phyloP scores from a whole-genome alignment of 1,284 basidiomycete genomes.

The Malassezia globosa region DNA sequence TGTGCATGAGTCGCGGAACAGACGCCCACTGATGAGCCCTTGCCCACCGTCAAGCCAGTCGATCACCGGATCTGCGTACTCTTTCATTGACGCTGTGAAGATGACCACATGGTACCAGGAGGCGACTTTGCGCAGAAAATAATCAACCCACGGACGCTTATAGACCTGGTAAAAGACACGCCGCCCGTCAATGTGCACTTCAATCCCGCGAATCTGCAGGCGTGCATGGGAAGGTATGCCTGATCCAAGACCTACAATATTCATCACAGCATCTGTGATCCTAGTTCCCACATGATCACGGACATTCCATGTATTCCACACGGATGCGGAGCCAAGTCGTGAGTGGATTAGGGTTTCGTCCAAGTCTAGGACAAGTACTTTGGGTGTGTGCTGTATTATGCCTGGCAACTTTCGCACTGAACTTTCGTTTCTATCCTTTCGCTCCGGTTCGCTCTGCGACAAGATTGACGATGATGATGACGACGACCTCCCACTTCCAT shows the following conservation, averaged over 20 bases:
- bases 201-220: constrained; percentile 67
- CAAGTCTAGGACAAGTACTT: constrained; percentile 60
- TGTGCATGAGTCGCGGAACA: constrained; percentile 92
- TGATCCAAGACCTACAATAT: constrained; percentile 33
- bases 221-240: constrained; percentile 14
- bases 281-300: constrained; percentile 2
- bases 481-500: neutral
- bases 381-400: constrained; percentile 42
- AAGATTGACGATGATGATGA: too few relatives aligned
- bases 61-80: constrained; percentile 98
- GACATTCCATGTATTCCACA: constrained; percentile 15
- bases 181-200: constrained; percentile 78
- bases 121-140: constrained; percentile 56
- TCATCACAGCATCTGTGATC: constrained; percentile 17
- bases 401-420: constrained; percentile 22
- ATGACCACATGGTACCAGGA: constrained; percentile 98
- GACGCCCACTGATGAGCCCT: constrained; percentile 65
- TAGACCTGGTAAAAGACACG: constrained; percentile 95
- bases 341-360: constrained; percentile 98
- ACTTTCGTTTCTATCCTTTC: neutral
- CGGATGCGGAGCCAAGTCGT: constrained; percentile 61
- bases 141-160: constrained; percentile 83
- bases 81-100: constrained; percentile 95
- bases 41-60: constrained; percentile 96
- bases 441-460: neutral